These are phyloP conservation scores for Rhododendron vialii DNA, from an alignment of 148 eudicot species.

Conservation along the genomic window DNA sequence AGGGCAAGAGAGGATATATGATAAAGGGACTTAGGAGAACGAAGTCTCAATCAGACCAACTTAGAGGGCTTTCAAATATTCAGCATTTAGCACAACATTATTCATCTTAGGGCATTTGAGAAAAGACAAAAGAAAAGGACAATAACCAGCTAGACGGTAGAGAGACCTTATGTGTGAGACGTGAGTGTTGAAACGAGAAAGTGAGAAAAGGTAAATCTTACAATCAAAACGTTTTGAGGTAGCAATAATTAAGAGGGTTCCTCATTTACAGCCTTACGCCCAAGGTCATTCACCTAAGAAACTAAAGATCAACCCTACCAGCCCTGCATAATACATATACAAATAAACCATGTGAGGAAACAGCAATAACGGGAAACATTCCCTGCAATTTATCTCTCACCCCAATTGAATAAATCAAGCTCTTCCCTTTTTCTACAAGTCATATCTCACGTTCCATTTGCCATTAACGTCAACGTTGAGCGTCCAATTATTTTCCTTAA, in stretches of 20 bases:
- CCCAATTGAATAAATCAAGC: constrained; percentile 1
- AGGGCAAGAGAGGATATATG: not conserved
- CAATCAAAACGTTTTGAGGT: not conserved
- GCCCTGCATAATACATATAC: not conserved
- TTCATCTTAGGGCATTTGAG: too few relatives aligned
- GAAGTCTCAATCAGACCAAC: not conserved
- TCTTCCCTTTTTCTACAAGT: constrained; percentile 24
- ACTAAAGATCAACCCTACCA: not conserved
- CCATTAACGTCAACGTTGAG: constrained; percentile 45
- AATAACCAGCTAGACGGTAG: not conserved
- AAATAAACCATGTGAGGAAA: not conserved
- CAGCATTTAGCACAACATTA: not conserved
- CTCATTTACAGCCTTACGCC: not conserved
- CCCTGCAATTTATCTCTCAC: not conserved
- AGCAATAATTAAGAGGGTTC: not conserved
- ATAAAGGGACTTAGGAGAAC: not conserved
- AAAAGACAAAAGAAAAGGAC: not conserved
- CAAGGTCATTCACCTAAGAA: not conserved
- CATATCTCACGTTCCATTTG: constrained; percentile 59
- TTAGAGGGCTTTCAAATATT: not conserved
- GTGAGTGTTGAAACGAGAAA: not conserved
- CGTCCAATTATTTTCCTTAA: constrained; percentile 70
- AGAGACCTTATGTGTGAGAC: not conserved
- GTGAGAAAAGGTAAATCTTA: not conserved
- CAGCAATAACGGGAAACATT: not conserved